Evolutionary conservation across 805 yeast species (phyloP).

Genomic region (Candida endomychidarum): DNA sequence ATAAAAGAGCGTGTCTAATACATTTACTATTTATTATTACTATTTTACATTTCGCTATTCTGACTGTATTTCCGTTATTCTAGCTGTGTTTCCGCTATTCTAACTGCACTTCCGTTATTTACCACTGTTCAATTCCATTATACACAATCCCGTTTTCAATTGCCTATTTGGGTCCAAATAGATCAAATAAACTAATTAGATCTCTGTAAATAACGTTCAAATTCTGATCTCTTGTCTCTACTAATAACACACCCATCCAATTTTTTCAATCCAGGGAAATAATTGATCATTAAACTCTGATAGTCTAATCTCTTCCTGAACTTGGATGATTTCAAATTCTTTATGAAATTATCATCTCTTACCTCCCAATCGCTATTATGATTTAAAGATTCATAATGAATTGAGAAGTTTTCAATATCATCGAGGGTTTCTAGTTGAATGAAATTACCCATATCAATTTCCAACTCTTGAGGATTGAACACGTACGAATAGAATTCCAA

Average conservation of each 20-base stretch:
- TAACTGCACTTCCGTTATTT: too few species aligned
- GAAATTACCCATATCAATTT: constrained; percentile 24
- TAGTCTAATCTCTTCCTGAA: constrained; percentile 27
- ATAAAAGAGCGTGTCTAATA: too few species aligned
- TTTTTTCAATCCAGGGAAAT: constrained; percentile 30
- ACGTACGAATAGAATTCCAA: constrained; percentile 52
- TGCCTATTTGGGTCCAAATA: too few species aligned
- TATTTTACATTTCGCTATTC: too few species aligned
- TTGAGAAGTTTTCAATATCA: constrained; percentile 52
- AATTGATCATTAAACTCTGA: constrained; percentile 35
- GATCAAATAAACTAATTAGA: too few species aligned
- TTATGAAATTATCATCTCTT: constrained; percentile 34
- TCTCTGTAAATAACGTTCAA: constrained; percentile 7
- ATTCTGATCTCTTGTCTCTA: constrained; percentile 15
- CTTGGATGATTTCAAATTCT: constrained; percentile 22
- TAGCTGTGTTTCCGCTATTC: too few species aligned
- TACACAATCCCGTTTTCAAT: too few species aligned
- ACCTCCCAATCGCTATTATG: constrained; percentile 37
- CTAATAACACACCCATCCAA: constrained; percentile 34
- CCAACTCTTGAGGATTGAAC: constrained; percentile 46
- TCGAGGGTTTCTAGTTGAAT: constrained; percentile 48
- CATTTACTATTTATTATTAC: too few species aligned
- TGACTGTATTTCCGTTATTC: too few species aligned
- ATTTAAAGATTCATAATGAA: constrained; percentile 44
- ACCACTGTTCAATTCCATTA: too few species aligned